Evolutionary conservation across 495 filamentous ascomycete species (phyloP).

Genomic region (Lophiostoma macrostomum): DNA sequence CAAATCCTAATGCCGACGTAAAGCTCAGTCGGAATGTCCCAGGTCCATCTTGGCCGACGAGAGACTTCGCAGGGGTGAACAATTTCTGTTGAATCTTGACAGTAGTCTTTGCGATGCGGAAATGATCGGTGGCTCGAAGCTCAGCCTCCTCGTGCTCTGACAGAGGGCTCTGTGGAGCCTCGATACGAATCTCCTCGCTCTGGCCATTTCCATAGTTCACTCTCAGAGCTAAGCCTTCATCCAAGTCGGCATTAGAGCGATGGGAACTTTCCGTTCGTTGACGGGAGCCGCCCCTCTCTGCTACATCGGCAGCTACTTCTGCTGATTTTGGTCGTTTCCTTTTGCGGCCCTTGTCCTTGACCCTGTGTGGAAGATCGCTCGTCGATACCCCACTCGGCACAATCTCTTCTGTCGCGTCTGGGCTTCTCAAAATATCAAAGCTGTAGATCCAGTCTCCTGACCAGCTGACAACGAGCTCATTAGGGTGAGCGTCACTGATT

Average conservation of each 20-base stretch:
- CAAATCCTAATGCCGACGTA: slow-evolving; percentile 47
- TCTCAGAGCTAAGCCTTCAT: slow-evolving; percentile 46
- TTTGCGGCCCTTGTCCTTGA: slow-evolving; percentile 45
- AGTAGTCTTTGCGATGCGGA: slow-evolving; percentile 54
- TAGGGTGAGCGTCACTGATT: slow-evolving; percentile 73
- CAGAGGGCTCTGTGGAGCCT: slow-evolving; percentile 34
- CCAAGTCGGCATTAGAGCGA: slow-evolving; percentile 35
- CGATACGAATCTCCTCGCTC: slow-evolving; percentile 52
- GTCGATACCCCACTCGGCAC: slow-evolving; percentile 20
- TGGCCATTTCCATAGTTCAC: slow-evolving; percentile 65
- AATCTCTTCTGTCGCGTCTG: slow-evolving; percentile 50
- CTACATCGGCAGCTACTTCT: slow-evolving; percentile 47
- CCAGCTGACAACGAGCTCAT: slow-evolving; percentile 74
- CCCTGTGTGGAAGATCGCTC: slow-evolving; percentile 1
- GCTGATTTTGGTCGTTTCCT: slow-evolving; percentile 56
- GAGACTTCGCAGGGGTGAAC: slow-evolving; percentile 45
- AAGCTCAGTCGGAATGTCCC: slow-evolving; percentile 47
- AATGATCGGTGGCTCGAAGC: slow-evolving; percentile 51
- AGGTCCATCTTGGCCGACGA: slow-evolving; percentile 35
- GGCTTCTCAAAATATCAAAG: slow-evolving; percentile 65
- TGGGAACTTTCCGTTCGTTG: slow-evolving; percentile 42
- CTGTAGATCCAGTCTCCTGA: slow-evolving; percentile 72
- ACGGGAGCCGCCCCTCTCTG: slow-evolving; percentile 43
- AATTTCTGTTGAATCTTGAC: slow-evolving; percentile 58
- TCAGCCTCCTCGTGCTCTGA: slow-evolving; percentile 44